A percentile compares a stretch with the other conserved stretches of the same genome.
Evolutionary conservation across 2,329 filamentous ascomycete genomes (phyloP).

Genomic region (Westerdykella ornata): DNA sequence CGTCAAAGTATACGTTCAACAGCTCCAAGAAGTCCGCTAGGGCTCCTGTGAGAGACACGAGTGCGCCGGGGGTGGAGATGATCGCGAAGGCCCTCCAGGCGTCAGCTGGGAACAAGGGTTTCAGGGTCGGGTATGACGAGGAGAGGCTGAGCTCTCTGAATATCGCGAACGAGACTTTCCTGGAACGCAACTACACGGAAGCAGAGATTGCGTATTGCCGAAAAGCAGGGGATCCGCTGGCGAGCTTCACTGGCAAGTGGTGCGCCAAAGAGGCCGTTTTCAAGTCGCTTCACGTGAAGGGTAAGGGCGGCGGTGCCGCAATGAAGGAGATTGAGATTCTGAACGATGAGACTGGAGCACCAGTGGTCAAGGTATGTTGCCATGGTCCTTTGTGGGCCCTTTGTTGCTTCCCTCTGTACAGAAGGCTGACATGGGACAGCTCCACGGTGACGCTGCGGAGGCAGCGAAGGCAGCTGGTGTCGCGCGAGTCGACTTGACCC

Average conservation of each 20-base stretch:
- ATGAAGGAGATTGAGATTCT: slow-evolving; percentile 93
- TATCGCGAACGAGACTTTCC: slow-evolving; percentile 86
- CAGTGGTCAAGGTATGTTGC: slow-evolving; percentile 74
- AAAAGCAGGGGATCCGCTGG: slow-evolving; percentile 69
- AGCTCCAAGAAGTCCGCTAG: slow-evolving; percentile 39
- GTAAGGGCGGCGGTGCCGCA: slow-evolving; percentile 81
- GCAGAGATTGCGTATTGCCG: slow-evolving; percentile 82
- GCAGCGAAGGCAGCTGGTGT: slow-evolving; percentile 83
- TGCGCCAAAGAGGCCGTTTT: slow-evolving; percentile 98
- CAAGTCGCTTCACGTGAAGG: slow-evolving; percentile 84
- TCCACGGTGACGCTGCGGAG: slow-evolving; percentile 75
- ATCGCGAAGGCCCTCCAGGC: slow-evolving; percentile 72
- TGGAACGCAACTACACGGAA: slow-evolving; percentile 88
- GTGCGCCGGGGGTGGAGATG: slow-evolving; percentile 58
- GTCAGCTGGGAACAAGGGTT: slow-evolving; percentile 52
- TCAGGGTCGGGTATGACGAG: slow-evolving; percentile 88
- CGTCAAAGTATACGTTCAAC: slow-evolving; percentile 63
- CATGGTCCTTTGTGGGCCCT: too few species aligned
- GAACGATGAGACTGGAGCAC: slow-evolving; percentile 73
- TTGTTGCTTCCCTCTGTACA: neutral
- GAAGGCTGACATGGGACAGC: slow-evolving; percentile 45
- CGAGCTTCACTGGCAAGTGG: slow-evolving; percentile 93
- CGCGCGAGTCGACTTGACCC: slow-evolving; percentile 84
- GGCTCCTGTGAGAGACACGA: slow-evolving; percentile 58
- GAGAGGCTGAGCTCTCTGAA: slow-evolving; percentile 84